phyloP scores from a whole-genome alignment of 2,329 filamentous ascomycete genomes.

The Neurospora sp. region DNA sequence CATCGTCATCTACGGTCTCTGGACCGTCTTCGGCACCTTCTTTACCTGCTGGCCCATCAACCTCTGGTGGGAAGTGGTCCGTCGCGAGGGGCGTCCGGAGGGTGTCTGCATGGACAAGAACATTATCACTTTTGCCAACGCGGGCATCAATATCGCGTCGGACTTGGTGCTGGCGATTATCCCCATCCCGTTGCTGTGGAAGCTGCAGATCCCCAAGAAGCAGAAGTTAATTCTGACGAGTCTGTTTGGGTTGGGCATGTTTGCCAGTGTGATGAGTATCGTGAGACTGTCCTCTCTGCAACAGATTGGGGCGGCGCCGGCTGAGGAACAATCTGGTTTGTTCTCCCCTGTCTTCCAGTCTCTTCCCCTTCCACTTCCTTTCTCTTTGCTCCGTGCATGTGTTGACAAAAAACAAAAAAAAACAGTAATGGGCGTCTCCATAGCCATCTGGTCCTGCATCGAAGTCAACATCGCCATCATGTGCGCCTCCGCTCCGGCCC shows the following conservation, averaged over 20 bases:
- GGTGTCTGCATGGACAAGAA: slow-evolving; percentile 16
- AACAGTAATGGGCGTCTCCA: slow-evolving; percentile 13
- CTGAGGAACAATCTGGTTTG: slow-evolving; percentile 7
- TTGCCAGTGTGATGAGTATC: slow-evolving; percentile 16
- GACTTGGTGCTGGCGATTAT: slow-evolving; percentile 21
- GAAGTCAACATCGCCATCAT: slow-evolving; percentile 27
- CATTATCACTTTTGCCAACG: slow-evolving; percentile 19
- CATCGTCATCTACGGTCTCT: slow-evolving; percentile 18
- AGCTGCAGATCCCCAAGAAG: slow-evolving; percentile 26
- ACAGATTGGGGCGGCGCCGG: slow-evolving; percentile 6
- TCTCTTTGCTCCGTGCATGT: too few relatives aligned
- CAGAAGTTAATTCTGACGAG: slow-evolving; percentile 33
- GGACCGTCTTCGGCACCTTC: slow-evolving; percentile 18
- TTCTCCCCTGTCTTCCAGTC: background rate
- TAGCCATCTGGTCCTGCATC: slow-evolving; percentile 20
- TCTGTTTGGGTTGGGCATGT: slow-evolving; percentile 27
- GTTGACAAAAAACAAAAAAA: background rate
- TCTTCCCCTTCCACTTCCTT: background rate
- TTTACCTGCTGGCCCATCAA: slow-evolving; percentile 20
- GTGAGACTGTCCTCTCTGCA: slow-evolving; percentile 15
- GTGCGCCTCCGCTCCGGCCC: slow-evolving; percentile 30
- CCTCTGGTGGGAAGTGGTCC: slow-evolving; percentile 14
- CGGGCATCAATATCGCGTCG: slow-evolving; percentile 21
- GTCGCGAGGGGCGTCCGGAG: background rate
- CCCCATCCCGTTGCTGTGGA: slow-evolving; percentile 22